Conservation (phyloP, 257 asterid genomes). For the Solanum corneliomulleri region DNA sequence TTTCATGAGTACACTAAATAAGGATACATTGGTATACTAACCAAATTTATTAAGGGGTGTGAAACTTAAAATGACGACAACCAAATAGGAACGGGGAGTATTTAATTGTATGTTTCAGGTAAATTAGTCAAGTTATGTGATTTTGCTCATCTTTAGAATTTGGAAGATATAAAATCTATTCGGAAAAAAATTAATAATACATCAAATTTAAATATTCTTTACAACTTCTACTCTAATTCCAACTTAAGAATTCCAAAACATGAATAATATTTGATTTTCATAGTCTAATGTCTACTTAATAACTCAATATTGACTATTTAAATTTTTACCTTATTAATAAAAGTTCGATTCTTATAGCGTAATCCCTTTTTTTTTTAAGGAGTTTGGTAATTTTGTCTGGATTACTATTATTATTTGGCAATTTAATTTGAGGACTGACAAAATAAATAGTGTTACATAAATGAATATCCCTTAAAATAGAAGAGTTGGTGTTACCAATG, state of each 20-base stretch:
- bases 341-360: no score
- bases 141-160: neutral
- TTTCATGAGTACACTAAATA: no score
- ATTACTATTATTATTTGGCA: neutral
- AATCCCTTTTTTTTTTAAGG: neutral
- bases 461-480: neutral
- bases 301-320: neutral
- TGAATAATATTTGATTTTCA: neutral
- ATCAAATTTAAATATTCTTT: neutral
- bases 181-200: neutral
- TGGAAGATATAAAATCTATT: neutral
- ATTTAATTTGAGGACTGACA: neutral
- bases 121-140: neutral
- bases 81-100: neutral
- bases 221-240: neutral
- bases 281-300: neutral
- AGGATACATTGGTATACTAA: neutral
- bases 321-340: neutral
- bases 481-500: slow-evolving; percentile 9
- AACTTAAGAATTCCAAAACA: neutral
- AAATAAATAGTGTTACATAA: neutral
- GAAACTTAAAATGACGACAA: no score
- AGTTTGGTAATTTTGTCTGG: neutral
- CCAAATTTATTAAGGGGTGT: neutral
- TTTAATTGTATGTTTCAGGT: neutral